Conservation (phyloP, 2,329 filamentous ascomycete species). For the Aureobasidium sp. region DNA sequence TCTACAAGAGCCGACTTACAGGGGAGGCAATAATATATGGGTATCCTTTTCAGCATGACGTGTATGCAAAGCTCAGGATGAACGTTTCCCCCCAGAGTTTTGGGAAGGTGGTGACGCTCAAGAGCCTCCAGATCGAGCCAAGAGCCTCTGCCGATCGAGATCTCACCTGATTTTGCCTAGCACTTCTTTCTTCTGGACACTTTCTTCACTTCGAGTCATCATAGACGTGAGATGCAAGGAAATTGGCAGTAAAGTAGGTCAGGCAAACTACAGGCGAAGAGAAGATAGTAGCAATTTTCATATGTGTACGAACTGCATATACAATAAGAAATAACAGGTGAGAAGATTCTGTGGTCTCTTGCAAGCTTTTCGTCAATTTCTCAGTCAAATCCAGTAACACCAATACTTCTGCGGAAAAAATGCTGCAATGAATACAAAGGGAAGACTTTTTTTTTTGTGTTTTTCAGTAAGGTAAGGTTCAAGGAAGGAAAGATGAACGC, state of each 20-base stretch:
- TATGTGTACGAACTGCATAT: constrained; percentile 13
- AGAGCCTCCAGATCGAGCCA: constrained; percentile 11
- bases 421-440: not conserved
- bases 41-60: constrained; percentile 6
- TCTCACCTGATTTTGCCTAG: not conserved
- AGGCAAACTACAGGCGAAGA: not conserved
- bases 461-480: too few species aligned
- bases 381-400: not conserved
- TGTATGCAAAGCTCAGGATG: not conserved
- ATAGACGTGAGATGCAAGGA: not conserved
- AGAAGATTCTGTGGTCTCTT: constrained; percentile 9
- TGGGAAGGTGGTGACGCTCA: constrained; percentile 8
- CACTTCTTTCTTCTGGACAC: not conserved
- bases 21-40: not conserved
- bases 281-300: not conserved
- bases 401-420: not conserved
- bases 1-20: not conserved
- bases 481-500: constrained; percentile 7
- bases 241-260: too few species aligned
- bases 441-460: not conserved
- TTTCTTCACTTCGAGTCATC: constrained; percentile 4
- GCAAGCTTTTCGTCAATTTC: not conserved
- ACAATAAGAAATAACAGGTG: not conserved
- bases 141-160: not conserved
- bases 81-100: constrained; percentile 2